Evolutionary conservation across 768 basidiomycete species (phyloP).

Genomic region (Chalciporus pseudorubinellus): DNA sequence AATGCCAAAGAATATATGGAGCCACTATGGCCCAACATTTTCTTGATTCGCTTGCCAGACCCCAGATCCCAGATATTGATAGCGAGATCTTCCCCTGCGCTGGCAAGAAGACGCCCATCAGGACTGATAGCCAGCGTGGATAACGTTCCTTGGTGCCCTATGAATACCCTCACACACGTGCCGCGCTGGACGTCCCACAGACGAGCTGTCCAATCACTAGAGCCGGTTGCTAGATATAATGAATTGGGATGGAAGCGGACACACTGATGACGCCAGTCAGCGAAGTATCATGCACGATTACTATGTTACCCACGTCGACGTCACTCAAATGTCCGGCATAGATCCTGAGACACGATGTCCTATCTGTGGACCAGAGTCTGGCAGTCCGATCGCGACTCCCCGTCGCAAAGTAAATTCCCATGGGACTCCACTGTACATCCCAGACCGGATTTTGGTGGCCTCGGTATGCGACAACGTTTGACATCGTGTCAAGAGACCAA

Average conservation of each 20-base stretch:
- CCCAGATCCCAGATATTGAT: constrained; percentile 97
- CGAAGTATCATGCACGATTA: background rate
- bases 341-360: constrained; percentile 79
- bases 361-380: constrained; percentile 93
- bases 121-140: constrained; percentile 87
- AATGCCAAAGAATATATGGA: constrained; percentile 90
- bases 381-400: constrained; percentile 93
- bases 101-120: constrained; percentile 92
- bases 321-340: constrained; percentile 97
- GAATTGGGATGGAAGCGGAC: constrained; percentile 97
- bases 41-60: constrained; percentile 92
- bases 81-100: constrained; percentile 86
- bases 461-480: constrained; percentile 89
- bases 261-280: constrained; percentile 53
- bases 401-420: constrained; percentile 98
- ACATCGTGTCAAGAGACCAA: constrained; percentile 95
- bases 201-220: constrained; percentile 93
- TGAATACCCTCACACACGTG: constrained; percentile 89
- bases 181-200: constrained; percentile 99
- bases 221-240: constrained; percentile 94
- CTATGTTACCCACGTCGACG: constrained; percentile 74
- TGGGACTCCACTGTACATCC: constrained; percentile 99
- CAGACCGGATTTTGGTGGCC: constrained; percentile 98
- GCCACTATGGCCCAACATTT: constrained; percentile 90
- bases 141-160: constrained; percentile 89